Conservation (phyloP, 768 basidiomycete genomes). For the Pulveroboletus sp. region DNA sequence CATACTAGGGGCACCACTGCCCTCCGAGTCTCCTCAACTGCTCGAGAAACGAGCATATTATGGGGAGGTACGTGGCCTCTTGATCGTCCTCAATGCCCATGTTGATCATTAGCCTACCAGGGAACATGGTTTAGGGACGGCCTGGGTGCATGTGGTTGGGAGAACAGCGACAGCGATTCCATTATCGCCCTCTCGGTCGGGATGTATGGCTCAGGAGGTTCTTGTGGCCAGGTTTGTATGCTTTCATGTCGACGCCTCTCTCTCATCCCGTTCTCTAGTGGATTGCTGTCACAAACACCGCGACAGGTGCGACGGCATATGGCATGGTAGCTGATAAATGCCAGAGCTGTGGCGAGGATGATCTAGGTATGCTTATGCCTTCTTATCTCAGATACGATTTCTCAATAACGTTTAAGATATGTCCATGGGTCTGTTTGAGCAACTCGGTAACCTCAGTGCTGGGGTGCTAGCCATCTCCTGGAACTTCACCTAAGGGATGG, state of each 20-base stretch:
- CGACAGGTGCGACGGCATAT: slow-evolving; percentile 47
- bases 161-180: slow-evolving; percentile 44
- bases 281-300: slow-evolving; percentile 58
- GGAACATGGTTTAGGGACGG: slow-evolving; percentile 67
- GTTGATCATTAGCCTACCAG: slow-evolving; percentile 33
- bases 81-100: neutral
- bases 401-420: slow-evolving; percentile 46
- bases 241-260: neutral
- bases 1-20: slow-evolving; percentile 39
- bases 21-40: slow-evolving; percentile 20
- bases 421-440: slow-evolving; percentile 59
- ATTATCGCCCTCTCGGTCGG: slow-evolving; percentile 61
- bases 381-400: neutral
- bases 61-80: slow-evolving; percentile 49
- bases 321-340: slow-evolving; percentile 60
- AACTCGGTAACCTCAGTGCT: slow-evolving; percentile 43
- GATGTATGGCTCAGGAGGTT: slow-evolving; percentile 51
- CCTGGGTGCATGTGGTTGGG: slow-evolving; percentile 62
- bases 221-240: slow-evolving; percentile 60
- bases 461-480: slow-evolving; percentile 58
- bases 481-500: slow-evolving; percentile 52
- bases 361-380: slow-evolving; percentile 49
- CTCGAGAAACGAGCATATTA: slow-evolving; percentile 50
- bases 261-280: slow-evolving; percentile 39
- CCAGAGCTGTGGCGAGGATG: slow-evolving; percentile 45